Evolutionary conservation across 768 basidiomycete species (phyloP), one percentile per base, ranked within the genome.

Genomic region (Fomitopsis pulvina): DNA sequence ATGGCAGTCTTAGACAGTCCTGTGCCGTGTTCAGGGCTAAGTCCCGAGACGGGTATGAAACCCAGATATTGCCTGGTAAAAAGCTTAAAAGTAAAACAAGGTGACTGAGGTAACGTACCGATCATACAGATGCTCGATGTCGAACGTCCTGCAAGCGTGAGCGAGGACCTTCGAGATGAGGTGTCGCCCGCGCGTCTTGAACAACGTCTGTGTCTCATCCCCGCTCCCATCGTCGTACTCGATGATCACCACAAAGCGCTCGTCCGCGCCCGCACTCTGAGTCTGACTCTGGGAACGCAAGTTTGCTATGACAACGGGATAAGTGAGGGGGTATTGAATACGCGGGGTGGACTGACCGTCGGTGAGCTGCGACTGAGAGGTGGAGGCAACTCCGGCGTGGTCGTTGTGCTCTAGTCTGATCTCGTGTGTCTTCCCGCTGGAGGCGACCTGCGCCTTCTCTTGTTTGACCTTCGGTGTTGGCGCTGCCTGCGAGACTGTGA

Each of bases 171-270:
- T 74, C 28, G 60, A 55, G 12, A 74, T 68, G 29, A 54, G 53
- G 55, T 76, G 72, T 42, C 66, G 69, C 11, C 68, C 71, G 37
- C 73, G 71, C 1, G 72, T 71, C 53, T 71, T 72, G 66, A 76
- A 73, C 44, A 71, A 43, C 38, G 41, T 40, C 30, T 51, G 54
- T 14, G 49, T 49, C 30, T 58, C 57, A 12, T 45, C 43, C 7
- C 14, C 37, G n/a, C 43, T 20, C 12, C 52, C 47, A 32, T 54
- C 51, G n/a, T 52, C 53, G 45, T 56, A 56, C 30, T 59, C 53
- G 37, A 59, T 56, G 41, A 41, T 50, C 3, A 59, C 42, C 11
- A 59, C 40, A 52, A 59, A 59, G 51, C 53, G 53, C 29, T 56
- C 58, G 10, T 58, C 54, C 11, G 47, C n/a, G 45, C 4, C 30